Evolutionary conservation across 495 filamentous ascomycete genomes (phyloP), one percentile per base, ranked within the genome.

Genomic region (Trypethelium eluteriae): DNA sequence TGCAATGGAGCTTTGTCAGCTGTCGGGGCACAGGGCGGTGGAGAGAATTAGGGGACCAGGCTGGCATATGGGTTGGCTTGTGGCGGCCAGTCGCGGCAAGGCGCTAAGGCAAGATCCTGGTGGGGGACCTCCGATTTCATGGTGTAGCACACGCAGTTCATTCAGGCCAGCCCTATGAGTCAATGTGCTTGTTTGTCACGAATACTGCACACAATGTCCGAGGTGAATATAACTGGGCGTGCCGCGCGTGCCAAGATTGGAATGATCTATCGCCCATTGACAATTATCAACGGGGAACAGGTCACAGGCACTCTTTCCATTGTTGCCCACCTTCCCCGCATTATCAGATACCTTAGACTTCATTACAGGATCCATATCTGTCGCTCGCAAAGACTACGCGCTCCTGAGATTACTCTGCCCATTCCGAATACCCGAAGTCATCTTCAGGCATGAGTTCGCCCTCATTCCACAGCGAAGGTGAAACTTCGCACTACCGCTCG

Each of bases 401-500:
- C 25, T 25, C 25, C 25, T 25, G 25, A 25, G 25, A 25, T 25
- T 25, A 25, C 25, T 25, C 25, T 25, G 25, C 25, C 25, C 25
- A 53, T 53, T 18, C 49, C 11, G 18, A 53, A 5, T n/a, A 53
- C 18, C 5, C 18, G 12, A 18, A 5, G 16, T 18, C 11, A n/a
- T 18, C 11, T 59, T 11, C 32, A 34, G 32, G 36, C 32, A 66
- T 46, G 66, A 71, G 57, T 69, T 71, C 16, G 67, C 62, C 62
- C 70, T 46, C 69, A 69, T 59, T 59, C 53, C n/a, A 59, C 7
- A 4, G 25, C 5, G 53, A 35, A 14, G 53, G 36, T 4, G 53
- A 59, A 6, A 5, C 18, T 6, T 59, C 53, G 5, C 25, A 69
- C 32, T 62, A 71, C 11, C 68, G 70, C 9, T 74, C n/a, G 46